phyloP scores from a whole-genome alignment of 1,139 yeast genomes.

The Insectozyma bohioensis region DNA sequence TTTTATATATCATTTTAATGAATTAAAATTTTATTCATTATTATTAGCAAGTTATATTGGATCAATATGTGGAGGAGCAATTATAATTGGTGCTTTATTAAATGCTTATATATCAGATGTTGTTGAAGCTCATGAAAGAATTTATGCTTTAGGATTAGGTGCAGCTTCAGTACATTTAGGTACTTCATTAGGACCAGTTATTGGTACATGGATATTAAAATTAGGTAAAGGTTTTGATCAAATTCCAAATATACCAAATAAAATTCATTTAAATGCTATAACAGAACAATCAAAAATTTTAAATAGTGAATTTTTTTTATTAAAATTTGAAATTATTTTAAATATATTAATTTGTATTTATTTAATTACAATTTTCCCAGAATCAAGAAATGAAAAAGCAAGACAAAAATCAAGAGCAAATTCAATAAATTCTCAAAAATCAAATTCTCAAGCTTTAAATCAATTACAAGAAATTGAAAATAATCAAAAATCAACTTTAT shows the following conservation, averaged over 20 bases:
- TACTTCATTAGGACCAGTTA: slow-evolving; percentile 61
- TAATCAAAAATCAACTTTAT: neutral
- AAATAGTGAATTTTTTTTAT: slow-evolving; percentile 28
- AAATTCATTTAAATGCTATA: slow-evolving; percentile 2
- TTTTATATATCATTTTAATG: slow-evolving; percentile 29
- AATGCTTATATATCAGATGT: slow-evolving; percentile 61
- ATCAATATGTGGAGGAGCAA: slow-evolving; percentile 54
- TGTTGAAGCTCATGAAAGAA: slow-evolving; percentile 52
- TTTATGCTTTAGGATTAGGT: slow-evolving; percentile 53
- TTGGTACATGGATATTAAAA: slow-evolving; percentile 40
- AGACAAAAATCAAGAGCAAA: slow-evolving; percentile 47
- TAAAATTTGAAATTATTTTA: slow-evolving; percentile 27
- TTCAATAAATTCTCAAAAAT: slow-evolving; percentile 12
- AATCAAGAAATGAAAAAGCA: slow-evolving; percentile 52
- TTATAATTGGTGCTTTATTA: slow-evolving; percentile 48
- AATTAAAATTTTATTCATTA: slow-evolving; percentile 32
- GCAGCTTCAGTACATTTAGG: slow-evolving; percentile 60
- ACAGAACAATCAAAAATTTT: slow-evolving; percentile 12
- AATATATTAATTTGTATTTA: slow-evolving; percentile 27
- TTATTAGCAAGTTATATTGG: slow-evolving; percentile 36
- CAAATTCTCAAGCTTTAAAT: neutral
- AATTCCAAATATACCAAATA: neutral
- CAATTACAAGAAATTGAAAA: slow-evolving; percentile 5
- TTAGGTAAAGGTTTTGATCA: slow-evolving; percentile 1
- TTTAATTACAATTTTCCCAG: slow-evolving; percentile 46